Base-by-base conservation (phyloP, 2,329 filamentous ascomycete species). In the Mollisiaceae sp. region DNA sequence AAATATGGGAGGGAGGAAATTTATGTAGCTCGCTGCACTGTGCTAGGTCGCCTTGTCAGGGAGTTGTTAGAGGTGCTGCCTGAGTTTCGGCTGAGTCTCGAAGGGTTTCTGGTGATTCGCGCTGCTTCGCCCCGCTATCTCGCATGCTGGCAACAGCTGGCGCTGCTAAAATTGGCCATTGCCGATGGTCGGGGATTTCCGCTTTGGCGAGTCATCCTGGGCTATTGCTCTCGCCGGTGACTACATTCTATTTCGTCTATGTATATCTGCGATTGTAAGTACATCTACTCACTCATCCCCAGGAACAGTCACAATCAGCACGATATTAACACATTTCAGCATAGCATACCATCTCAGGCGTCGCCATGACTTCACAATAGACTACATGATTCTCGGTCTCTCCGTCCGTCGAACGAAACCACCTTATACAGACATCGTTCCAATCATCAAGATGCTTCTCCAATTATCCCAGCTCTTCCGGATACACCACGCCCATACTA, bases 401-500 rank as follows among this genome's bases (percentile, higher is more conserved):
- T 36, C 20, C 54, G 14, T 60, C 59, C 60, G 38, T 38, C 41
- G 35, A 52, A 35, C 22, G 35, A 59, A 32, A 32, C 27, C 27
- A 24, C 35, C 39, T 57, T 52, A 5, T 43, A 35, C n/a, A n/a
- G 18, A 38, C 58, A 39, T 50, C 41, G n/a, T 32, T 59, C 39
- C 56, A 61, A 64, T 56, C 63, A 65, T 68, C 81, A 84, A 81
- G 68, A 86, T 86, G 84, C 76, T 79, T 78, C 79, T 77, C 74
- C 75, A 78, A 79, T 75, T 82, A 72, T 79, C 71, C 79, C 68
- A 67, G 62, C 62, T 68, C 39, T 72, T 71, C 66, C 67, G 71
- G 61, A 73, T 82, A 71, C 81, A 83, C 72, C 78, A 80, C 70
- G 81, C 78, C 60, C 82, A 85, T 74, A 83, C 82, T 54, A 82